phyloP scores from a whole-genome alignment of 768 basidiomycete genomes.

The Mrakia frigida region DNA sequence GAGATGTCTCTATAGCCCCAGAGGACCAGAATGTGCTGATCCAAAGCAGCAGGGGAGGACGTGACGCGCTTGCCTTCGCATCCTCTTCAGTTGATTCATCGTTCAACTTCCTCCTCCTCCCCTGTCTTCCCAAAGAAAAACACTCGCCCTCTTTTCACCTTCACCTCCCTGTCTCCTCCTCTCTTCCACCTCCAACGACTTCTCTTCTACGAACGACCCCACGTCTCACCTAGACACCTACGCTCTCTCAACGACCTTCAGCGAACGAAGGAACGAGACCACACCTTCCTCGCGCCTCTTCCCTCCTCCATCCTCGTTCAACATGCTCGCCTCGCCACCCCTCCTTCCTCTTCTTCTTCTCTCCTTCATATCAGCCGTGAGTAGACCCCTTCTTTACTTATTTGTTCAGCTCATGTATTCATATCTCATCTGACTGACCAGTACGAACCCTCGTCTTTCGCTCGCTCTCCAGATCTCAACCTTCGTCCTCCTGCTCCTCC shows the following conservation, averaged over 20 bases:
- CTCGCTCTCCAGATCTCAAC: constrained; percentile 13
- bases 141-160: background rate
- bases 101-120: background rate
- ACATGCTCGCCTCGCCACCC: constrained; percentile 20
- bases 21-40: no score
- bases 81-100: background rate
- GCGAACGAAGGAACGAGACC: background rate
- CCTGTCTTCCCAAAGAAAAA: background rate
- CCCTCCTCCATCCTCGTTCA: background rate
- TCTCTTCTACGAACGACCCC: background rate
- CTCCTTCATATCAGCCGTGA: constrained; percentile 18
- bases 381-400: background rate
- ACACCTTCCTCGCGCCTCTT: background rate
- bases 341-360: constrained; percentile 14
- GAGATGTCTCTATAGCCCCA: no score
- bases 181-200: constrained; percentile 3
- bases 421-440: background rate
- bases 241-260: constrained; percentile 2
- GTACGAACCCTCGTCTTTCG: background rate
- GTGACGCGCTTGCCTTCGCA: constrained; percentile 1
- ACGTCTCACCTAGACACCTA: constrained; percentile 1
- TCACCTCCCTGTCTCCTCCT: background rate
- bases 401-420: background rate
- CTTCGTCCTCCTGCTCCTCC: constrained; percentile 11
- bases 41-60: background rate